Percentiles rank a stretch among this genome's conserved stretches.
phyloP scores from a whole-genome alignment of 148 eudicot species.

The Talinum fruticosum region DNA sequence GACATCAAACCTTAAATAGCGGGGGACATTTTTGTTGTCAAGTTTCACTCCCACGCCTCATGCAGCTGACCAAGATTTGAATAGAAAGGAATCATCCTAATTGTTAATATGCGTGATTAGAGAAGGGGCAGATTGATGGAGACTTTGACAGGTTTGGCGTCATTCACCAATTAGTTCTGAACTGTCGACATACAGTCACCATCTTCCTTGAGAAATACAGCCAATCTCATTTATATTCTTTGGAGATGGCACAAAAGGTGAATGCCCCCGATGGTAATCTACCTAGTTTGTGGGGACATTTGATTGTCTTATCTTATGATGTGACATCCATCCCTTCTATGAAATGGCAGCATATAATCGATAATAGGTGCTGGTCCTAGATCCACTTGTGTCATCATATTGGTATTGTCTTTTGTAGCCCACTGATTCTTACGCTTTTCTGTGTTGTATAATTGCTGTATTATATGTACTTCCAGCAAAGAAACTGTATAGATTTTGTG shows the following conservation, averaged over 20 bases:
- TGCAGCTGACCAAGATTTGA: not conserved
- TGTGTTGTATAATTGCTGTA: not conserved
- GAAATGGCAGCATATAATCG: not conserved
- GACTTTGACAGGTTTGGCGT: slow-evolving; percentile 6
- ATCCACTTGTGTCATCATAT: not conserved
- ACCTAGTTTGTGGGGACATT: not conserved
- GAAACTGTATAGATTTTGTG: not conserved
- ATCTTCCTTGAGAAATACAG: not conserved
- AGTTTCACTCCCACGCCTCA: not conserved
- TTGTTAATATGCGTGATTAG: not conserved
- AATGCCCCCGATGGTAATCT: not conserved
- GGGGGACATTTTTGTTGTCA: not conserved
- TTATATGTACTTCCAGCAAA: not conserved
- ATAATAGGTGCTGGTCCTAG: not conserved
- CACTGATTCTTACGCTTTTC: not conserved
- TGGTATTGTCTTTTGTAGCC: not conserved
- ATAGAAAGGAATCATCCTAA: not conserved
- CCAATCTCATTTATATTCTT: not conserved
- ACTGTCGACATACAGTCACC: not conserved
- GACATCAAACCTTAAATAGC: slow-evolving; percentile 32
- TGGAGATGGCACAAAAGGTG: slow-evolving; percentile 6
- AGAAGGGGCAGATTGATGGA: not conserved
- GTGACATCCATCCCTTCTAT: not conserved
- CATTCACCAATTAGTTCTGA: not conserved
- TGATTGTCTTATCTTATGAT: not conserved